Conservation (phyloP, 2,329 filamentous ascomycete species). For the Pestalotiopsis sp. region DNA sequence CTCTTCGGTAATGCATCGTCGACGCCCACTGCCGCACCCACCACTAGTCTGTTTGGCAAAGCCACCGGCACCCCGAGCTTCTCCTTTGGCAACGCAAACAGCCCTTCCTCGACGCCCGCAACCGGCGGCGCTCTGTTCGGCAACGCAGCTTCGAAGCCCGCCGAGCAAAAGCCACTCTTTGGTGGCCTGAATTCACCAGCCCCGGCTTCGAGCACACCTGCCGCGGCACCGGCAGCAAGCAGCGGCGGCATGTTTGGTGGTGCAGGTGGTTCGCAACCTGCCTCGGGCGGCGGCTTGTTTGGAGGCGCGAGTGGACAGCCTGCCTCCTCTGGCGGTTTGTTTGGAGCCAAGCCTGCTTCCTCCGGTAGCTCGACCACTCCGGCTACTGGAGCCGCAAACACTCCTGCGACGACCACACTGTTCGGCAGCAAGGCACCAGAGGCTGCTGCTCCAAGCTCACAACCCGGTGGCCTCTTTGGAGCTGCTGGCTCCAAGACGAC, state of each 20-base stretch:
- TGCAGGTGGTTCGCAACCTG: conserved; percentile 16
- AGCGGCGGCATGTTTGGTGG: conserved; percentile 28
- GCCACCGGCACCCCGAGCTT: conserved; percentile 35
- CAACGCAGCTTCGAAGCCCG: conserved; percentile 29
- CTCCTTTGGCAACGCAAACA: conserved; percentile 39
- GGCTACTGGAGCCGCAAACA: conserved; percentile 23
- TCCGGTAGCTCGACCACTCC: conserved; percentile 23
- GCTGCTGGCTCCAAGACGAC: conserved; percentile 18
- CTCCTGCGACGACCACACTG: conserved; percentile 24
- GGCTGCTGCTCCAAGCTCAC: conserved; percentile 22
- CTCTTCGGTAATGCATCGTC: conserved; percentile 40
- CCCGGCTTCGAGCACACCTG: conserved; percentile 25
- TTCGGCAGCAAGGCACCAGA: conserved; percentile 28
- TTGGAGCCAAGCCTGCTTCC: conserved; percentile 25
- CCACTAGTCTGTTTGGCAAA: conserved; percentile 32
- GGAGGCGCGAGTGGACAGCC: conserved; percentile 17
- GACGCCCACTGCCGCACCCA: conserved; percentile 22
- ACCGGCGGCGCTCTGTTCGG: conserved; percentile 35
- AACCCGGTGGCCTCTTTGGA: conserved; percentile 23
- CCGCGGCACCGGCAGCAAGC: conserved; percentile 17
- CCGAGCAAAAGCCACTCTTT: conserved; percentile 32
- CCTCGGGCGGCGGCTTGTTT: conserved; percentile 26
- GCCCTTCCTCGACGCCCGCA: conserved; percentile 18
- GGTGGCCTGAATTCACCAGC: conserved; percentile 22
- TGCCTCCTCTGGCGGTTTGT: conserved; percentile 23